Evolutionary conservation across 371 early-diverging fungal species (phyloP), one percentile per base, ranked within the genome.

Genomic region (Mortierella sp.): DNA sequence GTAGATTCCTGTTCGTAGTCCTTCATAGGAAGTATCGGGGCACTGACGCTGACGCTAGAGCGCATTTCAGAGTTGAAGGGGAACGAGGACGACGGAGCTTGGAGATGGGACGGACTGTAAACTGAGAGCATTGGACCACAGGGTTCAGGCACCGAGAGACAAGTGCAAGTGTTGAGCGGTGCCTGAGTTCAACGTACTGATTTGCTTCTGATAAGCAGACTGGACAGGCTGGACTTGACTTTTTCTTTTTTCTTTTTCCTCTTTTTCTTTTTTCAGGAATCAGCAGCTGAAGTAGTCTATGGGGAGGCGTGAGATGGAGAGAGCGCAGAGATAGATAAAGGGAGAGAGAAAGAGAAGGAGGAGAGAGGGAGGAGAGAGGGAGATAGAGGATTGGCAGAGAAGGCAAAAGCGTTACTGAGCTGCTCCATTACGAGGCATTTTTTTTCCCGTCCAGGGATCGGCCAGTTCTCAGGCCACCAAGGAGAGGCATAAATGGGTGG

Each of bases 1-100:
- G 68, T 47, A 48, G 26, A 44, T 21, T 28, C 26, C 45, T 48
- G 44, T 48, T 37, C 37, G 37, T 37, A 9, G 37, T 37, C 37
- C 37, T 37, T 37, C 37, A 37, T 37, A 25, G 45, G 16, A 55
- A 58, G 15, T 45, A 23, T 19, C 57, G 48, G 21, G 68, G 23
- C 18, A 43, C 46, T 45, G 28, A 46, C 56, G 21, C 64, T 58
- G 64, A 68, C 53, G 37, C 30, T 57, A 30, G 67, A 63, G 44
- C 76, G 67, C 65, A 62, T 76, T 62, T 76, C 76, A 53, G 65
- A 48, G 62, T 77, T 59, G 58, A 77, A 77, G 12, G 77, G 77
- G 60, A 53, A 77, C 21, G 77, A 77, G 26, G 77, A 72, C 6
- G 77, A 68, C 9, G 37, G 37, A 30, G 77, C 21, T 68, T 77